phyloP scores from a whole-genome alignment of 495 filamentous ascomycete genomes.

The Aspergillus leporis region DNA sequence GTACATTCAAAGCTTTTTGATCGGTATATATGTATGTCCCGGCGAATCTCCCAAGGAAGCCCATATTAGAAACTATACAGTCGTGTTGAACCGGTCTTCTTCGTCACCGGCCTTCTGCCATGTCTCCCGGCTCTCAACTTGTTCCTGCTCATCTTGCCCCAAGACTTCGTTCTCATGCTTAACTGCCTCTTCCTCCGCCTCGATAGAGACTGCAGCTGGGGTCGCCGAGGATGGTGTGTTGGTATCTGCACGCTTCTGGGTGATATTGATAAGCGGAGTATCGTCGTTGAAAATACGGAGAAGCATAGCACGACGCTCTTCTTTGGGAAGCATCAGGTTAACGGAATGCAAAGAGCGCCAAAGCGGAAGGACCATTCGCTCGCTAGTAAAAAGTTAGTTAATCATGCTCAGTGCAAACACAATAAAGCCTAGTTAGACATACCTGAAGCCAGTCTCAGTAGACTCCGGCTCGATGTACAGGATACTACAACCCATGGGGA shows the following conservation, averaged over 20 bases:
- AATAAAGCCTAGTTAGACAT: conserved; percentile 22
- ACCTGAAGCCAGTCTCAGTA: conserved; percentile 67
- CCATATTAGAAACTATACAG: conserved; percentile 31
- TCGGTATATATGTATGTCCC: conserved; percentile 10
- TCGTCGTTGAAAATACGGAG: conserved; percentile 86
- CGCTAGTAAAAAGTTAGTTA: conserved; percentile 41
- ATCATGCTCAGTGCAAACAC: conserved; percentile 3
- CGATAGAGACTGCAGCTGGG: conserved; percentile 22
- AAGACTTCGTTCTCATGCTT: conserved; percentile 38
- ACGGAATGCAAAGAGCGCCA: conserved; percentile 86
- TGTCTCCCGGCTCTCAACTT: conserved; percentile 39
- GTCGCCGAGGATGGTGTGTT: conserved; percentile 21
- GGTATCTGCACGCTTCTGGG: conserved; percentile 44
- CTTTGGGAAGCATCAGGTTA: conserved; percentile 97
- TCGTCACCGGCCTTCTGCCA: conserved; percentile 43
- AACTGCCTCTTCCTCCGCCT: conserved; percentile 40
- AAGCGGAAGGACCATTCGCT: conserved; percentile 82
- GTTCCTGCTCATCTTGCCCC: conserved; percentile 42
- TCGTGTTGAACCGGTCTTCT: conserved; percentile 46
- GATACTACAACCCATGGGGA: conserved; percentile 91
- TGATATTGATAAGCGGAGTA: conserved; percentile 59
- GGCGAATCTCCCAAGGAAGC: not conserved
- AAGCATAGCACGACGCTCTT: conserved; percentile 90
- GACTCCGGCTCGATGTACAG: conserved; percentile 74
- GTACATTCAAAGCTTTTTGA: conserved; percentile 16